Evolutionary conservation across 1,284 basidiomycete genomes (phyloP), one percentile per base, ranked within the genome.

Genomic region (Bjerkandera adusta): DNA sequence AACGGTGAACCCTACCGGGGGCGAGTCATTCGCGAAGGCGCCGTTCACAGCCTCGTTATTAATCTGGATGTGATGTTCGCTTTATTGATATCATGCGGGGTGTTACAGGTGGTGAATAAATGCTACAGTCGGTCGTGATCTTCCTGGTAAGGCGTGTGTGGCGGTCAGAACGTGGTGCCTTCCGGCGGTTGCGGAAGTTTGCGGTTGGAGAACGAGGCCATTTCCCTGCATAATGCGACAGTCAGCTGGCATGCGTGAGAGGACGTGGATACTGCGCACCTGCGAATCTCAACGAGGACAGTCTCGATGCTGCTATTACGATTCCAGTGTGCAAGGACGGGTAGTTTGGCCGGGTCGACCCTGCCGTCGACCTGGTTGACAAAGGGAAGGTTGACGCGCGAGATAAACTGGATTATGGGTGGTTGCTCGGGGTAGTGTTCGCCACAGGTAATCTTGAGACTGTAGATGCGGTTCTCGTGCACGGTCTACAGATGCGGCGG

Each of bases 381-480:
- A 62, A 95, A 97, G 1, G 97, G 96, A n/a, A 99, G 76, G 67
- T 97, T 97, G 59, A 99, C 92, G 52, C 84, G 81, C 42, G 91
- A 96, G 52, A 91, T 64, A 68, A 99, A 99, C 49, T 84, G 79
- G 43, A 96, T 78, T n/a, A 70, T 68, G 10, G 92, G 93, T 3
- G 84, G 88, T 15, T 54, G 53, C 57, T 95, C 90, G 5, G 97
- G 96, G 67, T 99, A 99, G 4, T 66, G 57, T 5, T 83, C 73
- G 29, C 85, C 90, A 64, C 96, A 98, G 60, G 77, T 74, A 64
- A 99, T 95, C 74, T 88, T 91, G 59, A 99, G 81, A 50, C 85
- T 91, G 79, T 98, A 99, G 71, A 99, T 99, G 44, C 96, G 83
- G 71, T 99, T 99, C 79, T 99, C 94, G 69, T 96, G 94, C 10